phyloP scores from a whole-genome alignment of 1,284 basidiomycete species.

The Ganoderma resinaceum region DNA sequence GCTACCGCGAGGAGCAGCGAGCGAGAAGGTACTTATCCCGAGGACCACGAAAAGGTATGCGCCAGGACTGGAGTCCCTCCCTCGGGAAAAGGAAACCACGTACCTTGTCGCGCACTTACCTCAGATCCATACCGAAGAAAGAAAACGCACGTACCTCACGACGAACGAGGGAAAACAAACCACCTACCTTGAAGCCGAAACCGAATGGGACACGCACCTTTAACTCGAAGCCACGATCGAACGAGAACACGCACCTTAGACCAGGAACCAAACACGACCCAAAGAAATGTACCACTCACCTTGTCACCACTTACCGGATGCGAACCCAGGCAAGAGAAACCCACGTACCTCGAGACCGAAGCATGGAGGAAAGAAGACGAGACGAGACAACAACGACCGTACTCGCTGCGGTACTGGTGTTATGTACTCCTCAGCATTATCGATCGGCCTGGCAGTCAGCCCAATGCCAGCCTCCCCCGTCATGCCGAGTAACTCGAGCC shows the following conservation, averaged over 20 bases:
- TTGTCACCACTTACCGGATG: background rate
- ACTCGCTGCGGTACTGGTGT: background rate
- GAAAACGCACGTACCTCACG: background rate
- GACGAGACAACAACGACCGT: background rate
- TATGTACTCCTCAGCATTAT: background rate
- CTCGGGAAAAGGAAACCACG: background rate
- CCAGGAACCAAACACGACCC: background rate
- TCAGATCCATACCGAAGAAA: background rate
- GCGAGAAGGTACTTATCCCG: slow-evolving; percentile 1
- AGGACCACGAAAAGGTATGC: slow-evolving; percentile 7
- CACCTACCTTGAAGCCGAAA: background rate
- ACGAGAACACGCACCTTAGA: background rate
- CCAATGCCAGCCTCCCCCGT: background rate
- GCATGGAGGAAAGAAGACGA: background rate
- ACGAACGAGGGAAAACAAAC: background rate
- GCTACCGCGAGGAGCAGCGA: background rate
- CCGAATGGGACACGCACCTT: background rate
- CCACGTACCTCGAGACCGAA: background rate
- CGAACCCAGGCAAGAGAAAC: background rate
- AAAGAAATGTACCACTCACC: background rate
- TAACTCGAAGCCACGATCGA: background rate
- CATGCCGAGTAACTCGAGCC: background rate
- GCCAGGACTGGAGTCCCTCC: slow-evolving; percentile 4
- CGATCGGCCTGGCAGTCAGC: background rate
- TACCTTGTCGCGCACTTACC: background rate